A percentile compares a stretch with the other conserved stretches of the same genome.
Evolutionary conservation across 2,329 filamentous ascomycete species (phyloP).

Genomic region (Claviceps arundinis): DNA sequence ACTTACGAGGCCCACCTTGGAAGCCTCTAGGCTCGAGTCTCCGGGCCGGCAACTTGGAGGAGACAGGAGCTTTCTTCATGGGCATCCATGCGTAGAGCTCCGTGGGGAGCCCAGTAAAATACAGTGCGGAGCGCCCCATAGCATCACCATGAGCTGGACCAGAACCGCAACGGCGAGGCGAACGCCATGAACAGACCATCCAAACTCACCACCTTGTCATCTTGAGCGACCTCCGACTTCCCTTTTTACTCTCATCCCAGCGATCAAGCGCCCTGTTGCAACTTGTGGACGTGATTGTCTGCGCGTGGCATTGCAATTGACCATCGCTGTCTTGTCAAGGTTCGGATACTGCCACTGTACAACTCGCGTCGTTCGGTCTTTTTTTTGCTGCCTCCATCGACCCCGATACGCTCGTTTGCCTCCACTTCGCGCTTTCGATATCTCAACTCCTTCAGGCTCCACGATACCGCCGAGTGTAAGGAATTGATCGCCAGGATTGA

Average conservation of each 20-base stretch:
- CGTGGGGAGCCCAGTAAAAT: neutral
- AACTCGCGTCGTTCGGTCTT: neutral
- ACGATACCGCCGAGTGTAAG: constrained; percentile 10
- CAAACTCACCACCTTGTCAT: neutral
- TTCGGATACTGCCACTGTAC: neutral
- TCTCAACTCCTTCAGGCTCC: neutral
- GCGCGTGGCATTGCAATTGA: neutral
- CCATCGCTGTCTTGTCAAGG: neutral
- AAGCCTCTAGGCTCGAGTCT: too few species aligned
- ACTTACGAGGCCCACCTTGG: neutral
- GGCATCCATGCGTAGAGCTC: neutral
- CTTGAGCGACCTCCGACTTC: neutral
- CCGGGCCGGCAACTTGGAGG: neutral
- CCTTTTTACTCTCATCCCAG: neutral
- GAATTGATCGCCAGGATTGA: neutral
- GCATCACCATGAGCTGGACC: neutral
- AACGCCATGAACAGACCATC: neutral
- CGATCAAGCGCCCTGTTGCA: neutral
- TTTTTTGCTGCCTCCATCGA: neutral
- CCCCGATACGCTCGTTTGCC: constrained; percentile 3
- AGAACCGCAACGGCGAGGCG: neutral
- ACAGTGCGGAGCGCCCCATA: neutral
- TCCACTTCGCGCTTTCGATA: constrained; percentile 1
- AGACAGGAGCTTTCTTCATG: neutral
- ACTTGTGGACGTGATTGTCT: neutral